Base-by-base conservation (phyloP, 768 basidiomycete species). In the Podaxis rugospora region DNA sequence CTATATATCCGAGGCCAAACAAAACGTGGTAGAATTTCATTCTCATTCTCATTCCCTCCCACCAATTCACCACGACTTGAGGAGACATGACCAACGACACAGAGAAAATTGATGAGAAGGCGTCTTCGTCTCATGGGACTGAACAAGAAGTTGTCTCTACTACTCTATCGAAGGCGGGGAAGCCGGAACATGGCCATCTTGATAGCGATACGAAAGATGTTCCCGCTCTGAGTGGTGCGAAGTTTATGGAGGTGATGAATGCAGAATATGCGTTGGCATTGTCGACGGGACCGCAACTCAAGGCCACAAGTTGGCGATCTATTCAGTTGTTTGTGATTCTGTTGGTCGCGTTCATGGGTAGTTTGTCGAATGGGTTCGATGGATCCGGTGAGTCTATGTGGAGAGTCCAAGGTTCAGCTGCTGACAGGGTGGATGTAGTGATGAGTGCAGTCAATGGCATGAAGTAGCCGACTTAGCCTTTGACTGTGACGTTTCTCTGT, bases 391-490 rank as follows among this genome's bases (percentile, higher is more conserved):
- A 57, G 73, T 59, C 9, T 37, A 6, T 28, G 2, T 32, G 21
- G 21, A n/a, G 4, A 36, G 10, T 37, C 23, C 35, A 50, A 55
- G 51, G 28, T 44, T 25, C 23, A 32, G 14, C 11, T 46, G 35
- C 18, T 47, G 4, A 50, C 14, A 13, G 5, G 16, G 16, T 37
- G 40, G 28, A 23, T 59, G n/a, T 10, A 79, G 79, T 80, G 18
- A 80, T 80, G 77, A 75, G 77, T 64, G 78, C 76, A 16, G 74
- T 80, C 35, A 80, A 78, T 62, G 78, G 77, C 46, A 79, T 81
- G 80, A 66, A 75, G 78, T 80, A 66, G 21, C 75, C 68, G 18
- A 23, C 47, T 32, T 27, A 46, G 2, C 39, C 32, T 50, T 55
- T 2, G 53, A 16, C 44, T 42, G 23, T 42, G 4, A 21, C 9